Base-by-base conservation (phyloP, 2,329 filamentous ascomycete species). In the Apiospora pterosperma region DNA sequence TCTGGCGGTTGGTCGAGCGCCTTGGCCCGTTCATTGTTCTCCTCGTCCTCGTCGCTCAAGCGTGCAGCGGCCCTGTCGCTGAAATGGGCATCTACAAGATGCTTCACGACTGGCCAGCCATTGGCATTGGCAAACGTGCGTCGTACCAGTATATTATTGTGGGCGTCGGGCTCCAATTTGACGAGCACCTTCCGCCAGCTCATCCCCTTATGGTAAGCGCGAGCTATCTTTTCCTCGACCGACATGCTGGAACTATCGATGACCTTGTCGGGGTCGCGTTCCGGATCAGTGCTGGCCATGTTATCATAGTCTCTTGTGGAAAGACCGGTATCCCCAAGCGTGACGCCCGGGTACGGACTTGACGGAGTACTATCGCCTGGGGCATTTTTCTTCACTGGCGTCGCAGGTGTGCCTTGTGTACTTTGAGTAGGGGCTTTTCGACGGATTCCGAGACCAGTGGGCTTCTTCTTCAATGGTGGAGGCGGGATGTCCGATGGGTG, bases 161-260 rank as follows among this genome's bases (percentile, higher is more conserved):
- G 96, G 0, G 96, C 96, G 77, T 99, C 96, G 0, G 96, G 96
- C 75, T 99, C 95, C 2, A 99, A 84, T 63, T 96, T 91, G 16
- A 99, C 96, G 4, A 99, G 86, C 1, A 99, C 96, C 76, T 99
- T 99, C 58, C 96, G 91, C 96, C 96, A 99, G 1, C 92, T 92
- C 23, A 99, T 80, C 68, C 93, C 93, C 14, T 89, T 88, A 76
- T 99, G 96, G 78, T 99, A 99, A 16, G 93, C 96, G 59, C 96
- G 88, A 1, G 96, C 96, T 69, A 99, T 99, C 79, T 97, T 98
- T 77, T 99, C 96, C 77, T 99, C 96, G 0, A 98, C 93, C 67
- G 92, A 92, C 88, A 98, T 94, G 68, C 81, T 87, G 11, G 89
- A 87, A 19, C 79, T 83, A 70, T 91, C 88, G 3, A 88, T 75